These are phyloP conservation scores for Solanum bukasovii DNA, from an alignment of 257 asterid species.

Conservation along the genomic window DNA sequence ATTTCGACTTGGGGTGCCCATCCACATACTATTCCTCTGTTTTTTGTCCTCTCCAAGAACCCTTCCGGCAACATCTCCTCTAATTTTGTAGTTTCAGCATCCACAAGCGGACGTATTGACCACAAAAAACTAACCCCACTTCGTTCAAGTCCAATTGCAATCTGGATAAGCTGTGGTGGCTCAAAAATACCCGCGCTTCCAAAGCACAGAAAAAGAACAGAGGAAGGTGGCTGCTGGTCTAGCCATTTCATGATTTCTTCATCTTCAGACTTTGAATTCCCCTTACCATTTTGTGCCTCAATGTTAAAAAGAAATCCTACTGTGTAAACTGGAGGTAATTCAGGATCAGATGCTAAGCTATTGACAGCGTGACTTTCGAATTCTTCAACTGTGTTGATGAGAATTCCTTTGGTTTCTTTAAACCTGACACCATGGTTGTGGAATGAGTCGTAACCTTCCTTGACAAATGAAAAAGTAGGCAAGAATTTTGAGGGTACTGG, in stretches of 20 bases:
- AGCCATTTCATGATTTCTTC: not conserved
- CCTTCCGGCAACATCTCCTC: not conserved
- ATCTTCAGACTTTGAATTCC: not conserved
- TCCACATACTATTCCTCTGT: not conserved
- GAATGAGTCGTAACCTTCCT: not conserved
- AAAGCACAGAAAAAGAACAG: conserved; percentile 2
- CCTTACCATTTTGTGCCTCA: not conserved
- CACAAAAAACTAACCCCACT: too few species aligned
- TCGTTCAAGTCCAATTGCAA: too few species aligned
- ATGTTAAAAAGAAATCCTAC: not conserved
- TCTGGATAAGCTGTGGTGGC: not conserved
- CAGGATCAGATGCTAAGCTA: not conserved
- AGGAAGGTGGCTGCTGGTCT: not conserved
- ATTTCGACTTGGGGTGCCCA: conserved; percentile 3
- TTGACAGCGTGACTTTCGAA: conserved; percentile 3
- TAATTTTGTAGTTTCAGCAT: not conserved
- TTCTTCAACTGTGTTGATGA: conserved; percentile 7
- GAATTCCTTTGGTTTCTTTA: conserved; percentile 5
- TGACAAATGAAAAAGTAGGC: not conserved
- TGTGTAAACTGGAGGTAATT: not conserved
- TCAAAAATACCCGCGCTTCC: conserved; percentile 1
- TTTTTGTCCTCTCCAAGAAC: not conserved
- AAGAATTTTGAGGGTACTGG: conserved; percentile 1
- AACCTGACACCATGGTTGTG: not conserved
- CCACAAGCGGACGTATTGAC: too few species aligned